Conservation (phyloP, 305 asterid species). For the Fraxinus floribunda region DNA sequence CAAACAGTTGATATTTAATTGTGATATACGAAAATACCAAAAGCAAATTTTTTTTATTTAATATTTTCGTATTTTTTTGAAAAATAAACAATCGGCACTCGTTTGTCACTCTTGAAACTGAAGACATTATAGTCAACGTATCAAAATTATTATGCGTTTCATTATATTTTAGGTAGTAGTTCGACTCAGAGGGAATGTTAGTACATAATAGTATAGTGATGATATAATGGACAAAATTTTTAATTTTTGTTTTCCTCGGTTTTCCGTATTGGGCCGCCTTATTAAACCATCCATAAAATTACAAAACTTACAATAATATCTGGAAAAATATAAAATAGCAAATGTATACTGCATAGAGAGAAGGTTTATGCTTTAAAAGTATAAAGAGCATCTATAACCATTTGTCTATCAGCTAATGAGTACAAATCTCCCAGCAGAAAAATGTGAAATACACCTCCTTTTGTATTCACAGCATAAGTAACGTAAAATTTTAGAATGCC, state of each 20-base stretch:
- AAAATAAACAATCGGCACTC: background rate
- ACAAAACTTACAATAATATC: background rate
- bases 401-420: background rate
- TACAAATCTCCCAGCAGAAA: background rate
- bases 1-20: background rate
- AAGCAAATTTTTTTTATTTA: too few relatives aligned
- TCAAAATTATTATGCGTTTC: background rate
- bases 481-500: background rate
- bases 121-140: background rate
- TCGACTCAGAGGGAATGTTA: background rate
- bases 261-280: background rate
- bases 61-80: background rate
- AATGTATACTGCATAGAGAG: background rate
- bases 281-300: background rate
- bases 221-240: background rate
- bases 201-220: background rate
- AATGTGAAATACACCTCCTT: background rate
- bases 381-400: background rate
- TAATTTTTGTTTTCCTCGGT: background rate
- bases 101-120: background rate
- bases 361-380: background rate
- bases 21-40: background rate
- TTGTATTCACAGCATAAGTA: slow-evolving; percentile 18
- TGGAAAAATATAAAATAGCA: background rate
- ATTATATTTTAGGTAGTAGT: background rate